Conservation (phyloP, 345 rosid species). For the Euphorbia tirucalli region DNA sequence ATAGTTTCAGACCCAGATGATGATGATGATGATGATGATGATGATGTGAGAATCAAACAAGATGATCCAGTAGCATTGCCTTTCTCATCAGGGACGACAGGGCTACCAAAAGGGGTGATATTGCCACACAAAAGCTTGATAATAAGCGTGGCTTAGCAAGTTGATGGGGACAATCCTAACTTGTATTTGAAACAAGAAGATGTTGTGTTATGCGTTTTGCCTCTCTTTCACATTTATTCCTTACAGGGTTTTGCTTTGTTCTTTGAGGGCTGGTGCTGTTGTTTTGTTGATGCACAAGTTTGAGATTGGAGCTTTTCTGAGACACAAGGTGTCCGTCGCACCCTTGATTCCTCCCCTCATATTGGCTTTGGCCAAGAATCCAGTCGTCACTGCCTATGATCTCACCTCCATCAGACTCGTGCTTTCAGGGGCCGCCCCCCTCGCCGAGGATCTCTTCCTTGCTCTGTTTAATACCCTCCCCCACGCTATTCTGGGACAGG, state of each 20-base stretch:
- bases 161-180: constrained; percentile 91
- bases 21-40: neutral
- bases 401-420: constrained; percentile 68
- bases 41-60: constrained; percentile 26
- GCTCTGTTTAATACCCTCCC: constrained; percentile 66
- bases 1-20: constrained; percentile 44
- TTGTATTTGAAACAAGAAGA: constrained; percentile 52
- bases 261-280: constrained; percentile 68
- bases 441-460: constrained; percentile 83
- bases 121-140: constrained; percentile 75
- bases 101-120: constrained; percentile 85
- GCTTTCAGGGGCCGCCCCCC: constrained; percentile 93
- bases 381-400: constrained; percentile 58
- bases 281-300: constrained; percentile 87
- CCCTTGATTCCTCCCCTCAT: constrained; percentile 92
- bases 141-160: constrained; percentile 93
- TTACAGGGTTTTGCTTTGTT: constrained; percentile 65
- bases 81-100: constrained; percentile 89
- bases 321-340: constrained; percentile 64
- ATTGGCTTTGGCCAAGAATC: constrained; percentile 73
- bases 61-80: constrained; percentile 81
- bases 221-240: constrained; percentile 81
- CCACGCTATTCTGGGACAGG: constrained; percentile 86
- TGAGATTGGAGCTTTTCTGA: constrained; percentile 63
- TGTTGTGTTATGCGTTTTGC: constrained; percentile 75